Evolutionary conservation across 352 stramenopile genomes (phyloP).

Genomic region (Globisporangium lucens): DNA sequence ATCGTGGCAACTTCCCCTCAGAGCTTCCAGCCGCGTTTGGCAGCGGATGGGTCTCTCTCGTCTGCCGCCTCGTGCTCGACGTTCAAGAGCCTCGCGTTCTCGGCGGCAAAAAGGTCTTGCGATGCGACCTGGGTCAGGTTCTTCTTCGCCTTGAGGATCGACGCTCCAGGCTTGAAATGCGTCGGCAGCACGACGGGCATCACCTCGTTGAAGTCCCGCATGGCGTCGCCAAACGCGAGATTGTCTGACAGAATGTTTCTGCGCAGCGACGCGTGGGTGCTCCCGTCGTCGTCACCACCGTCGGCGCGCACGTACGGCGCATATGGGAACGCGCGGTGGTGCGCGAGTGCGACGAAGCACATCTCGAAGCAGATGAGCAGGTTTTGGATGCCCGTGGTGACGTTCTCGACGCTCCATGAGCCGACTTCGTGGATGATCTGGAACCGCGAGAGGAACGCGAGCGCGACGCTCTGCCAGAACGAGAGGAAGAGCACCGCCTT

Average conservation of each 20-base stretch:
- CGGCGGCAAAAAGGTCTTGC: conserved; percentile 43
- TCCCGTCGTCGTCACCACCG: conserved; percentile 2
- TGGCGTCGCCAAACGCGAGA: conserved; percentile 91
- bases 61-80: conserved; percentile 28
- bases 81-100: conserved; percentile 47
- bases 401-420: conserved; percentile 93
- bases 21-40: conserved; percentile 62
- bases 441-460: conserved; percentile 88
- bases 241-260: conserved; percentile 89
- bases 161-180: conserved; percentile 68
- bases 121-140: conserved; percentile 24
- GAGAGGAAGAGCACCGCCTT: conserved; percentile 99
- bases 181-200: conserved; percentile 86
- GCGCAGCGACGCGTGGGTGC: conserved; percentile 33
- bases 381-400: conserved; percentile 97
- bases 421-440: conserved; percentile 90
- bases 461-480: conserved; percentile 97
- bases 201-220: conserved; percentile 92
- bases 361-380: conserved; percentile 99
- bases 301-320: conserved; percentile 66
- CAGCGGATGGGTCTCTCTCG: conserved; percentile 15
- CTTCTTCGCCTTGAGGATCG: conserved; percentile 60
- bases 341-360: conserved; percentile 95
- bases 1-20: conserved; percentile 18
- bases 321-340: conserved; percentile 96